Conservation (phyloP, 2,329 filamentous ascomycete species). For the Incumbomyces delicatus region DNA sequence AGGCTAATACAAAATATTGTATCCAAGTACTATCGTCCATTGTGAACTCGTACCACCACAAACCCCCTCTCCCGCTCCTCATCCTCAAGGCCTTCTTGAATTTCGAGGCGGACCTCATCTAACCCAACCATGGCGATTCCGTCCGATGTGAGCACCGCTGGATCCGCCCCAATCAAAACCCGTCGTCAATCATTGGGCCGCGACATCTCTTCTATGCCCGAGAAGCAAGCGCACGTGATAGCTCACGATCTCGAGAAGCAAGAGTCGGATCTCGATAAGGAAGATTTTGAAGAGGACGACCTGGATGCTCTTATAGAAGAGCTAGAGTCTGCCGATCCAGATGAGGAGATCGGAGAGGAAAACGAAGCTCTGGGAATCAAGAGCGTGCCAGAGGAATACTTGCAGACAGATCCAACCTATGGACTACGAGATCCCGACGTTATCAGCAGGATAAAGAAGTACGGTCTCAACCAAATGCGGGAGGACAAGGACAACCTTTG, state of each 20-base stretch:
- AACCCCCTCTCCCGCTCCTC: too few species aligned
- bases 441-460: conserved; percentile 53
- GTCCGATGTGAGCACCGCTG: conserved; percentile 13
- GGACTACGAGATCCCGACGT: conserved; percentile 69
- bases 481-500: conserved; percentile 80
- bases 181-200: conserved; percentile 5
- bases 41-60: too few species aligned
- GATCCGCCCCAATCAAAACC: conserved; percentile 9
- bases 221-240: background rate
- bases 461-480: conserved; percentile 81
- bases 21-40: too few species aligned
- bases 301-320: conserved; percentile 82
- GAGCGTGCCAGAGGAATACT: conserved; percentile 60
- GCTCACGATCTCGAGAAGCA: conserved; percentile 1
- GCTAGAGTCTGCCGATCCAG: conserved; percentile 69
- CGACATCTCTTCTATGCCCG: background rate
- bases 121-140: conserved; percentile 7
- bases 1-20: too few species aligned
- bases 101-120: background rate
- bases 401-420: conserved; percentile 63
- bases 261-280: background rate
- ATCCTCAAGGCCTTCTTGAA: too few species aligned
- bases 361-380: conserved; percentile 46
- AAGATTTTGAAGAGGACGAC: conserved; percentile 60
- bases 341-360: conserved; percentile 52